Conservation (phyloP, 2,329 filamentous ascomycete genomes). For the Aureobasidium subglaciale region DNA sequence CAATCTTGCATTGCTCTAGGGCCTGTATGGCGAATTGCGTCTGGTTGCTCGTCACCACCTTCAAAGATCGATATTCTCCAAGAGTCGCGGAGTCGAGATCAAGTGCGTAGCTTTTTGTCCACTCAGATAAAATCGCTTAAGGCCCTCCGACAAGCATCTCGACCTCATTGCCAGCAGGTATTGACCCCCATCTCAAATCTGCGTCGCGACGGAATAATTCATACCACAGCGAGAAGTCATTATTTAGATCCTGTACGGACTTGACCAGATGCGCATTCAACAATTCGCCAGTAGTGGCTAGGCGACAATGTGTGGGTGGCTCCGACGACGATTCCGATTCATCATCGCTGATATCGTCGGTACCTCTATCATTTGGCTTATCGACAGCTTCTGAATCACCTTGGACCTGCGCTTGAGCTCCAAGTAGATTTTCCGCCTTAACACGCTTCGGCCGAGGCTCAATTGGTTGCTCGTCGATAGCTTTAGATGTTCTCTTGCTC, state of each 20-base stretch:
- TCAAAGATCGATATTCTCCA: background rate
- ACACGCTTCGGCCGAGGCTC: background rate
- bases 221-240: too few relatives aligned
- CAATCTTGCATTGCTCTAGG: background rate
- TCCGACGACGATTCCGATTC: background rate
- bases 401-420: background rate
- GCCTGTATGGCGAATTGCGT: background rate
- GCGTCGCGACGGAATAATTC: background rate
- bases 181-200: background rate
- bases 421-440: background rate
- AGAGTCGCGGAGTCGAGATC: background rate
- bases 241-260: background rate
- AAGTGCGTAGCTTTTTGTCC: background rate
- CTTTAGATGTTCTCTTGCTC: background rate
- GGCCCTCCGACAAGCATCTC: background rate
- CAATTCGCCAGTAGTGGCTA: background rate
- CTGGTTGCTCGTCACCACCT: background rate
- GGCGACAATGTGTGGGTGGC: background rate
- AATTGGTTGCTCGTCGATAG: background rate
- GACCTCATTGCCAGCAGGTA: background rate
- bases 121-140: background rate
- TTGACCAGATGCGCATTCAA: background rate
- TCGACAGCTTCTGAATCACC: background rate
- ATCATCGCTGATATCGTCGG: background rate
- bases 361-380: background rate